Conservation (phyloP, 805 yeast species). For the Myxozyma geophila region DNA sequence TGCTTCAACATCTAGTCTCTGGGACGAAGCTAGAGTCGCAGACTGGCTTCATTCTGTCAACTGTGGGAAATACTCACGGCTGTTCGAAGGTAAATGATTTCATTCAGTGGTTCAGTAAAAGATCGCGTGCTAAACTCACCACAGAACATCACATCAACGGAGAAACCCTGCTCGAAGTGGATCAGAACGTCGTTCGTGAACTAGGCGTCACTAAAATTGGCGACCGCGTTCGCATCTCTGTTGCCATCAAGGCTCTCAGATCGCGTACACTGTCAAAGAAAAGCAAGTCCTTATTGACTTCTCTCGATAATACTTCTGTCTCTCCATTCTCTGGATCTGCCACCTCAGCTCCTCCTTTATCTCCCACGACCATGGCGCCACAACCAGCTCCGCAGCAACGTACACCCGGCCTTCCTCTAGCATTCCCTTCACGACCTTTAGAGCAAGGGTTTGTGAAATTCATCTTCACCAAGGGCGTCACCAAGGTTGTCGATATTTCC, state of each 20-base stretch:
- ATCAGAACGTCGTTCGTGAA: slow-evolving; percentile 66
- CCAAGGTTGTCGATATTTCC: slow-evolving; percentile 67
- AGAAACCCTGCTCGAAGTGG: slow-evolving; percentile 64
- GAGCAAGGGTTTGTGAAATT: slow-evolving; percentile 55
- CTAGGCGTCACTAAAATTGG: slow-evolving; percentile 80
- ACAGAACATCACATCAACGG: slow-evolving; percentile 58
- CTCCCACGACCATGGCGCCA: slow-evolving; percentile 6
- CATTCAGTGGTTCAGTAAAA: not conserved
- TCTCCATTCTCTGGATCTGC: slow-evolving; percentile 34
- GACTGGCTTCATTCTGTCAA: slow-evolving; percentile 45
- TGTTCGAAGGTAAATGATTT: slow-evolving; percentile 29
- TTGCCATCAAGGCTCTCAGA: slow-evolving; percentile 57
- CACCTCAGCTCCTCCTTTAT: slow-evolving; percentile 8
- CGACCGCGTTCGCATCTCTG: slow-evolving; percentile 72
- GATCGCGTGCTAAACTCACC: not conserved
- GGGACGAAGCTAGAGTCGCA: slow-evolving; percentile 42
- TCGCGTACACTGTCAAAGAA: slow-evolving; percentile 40
- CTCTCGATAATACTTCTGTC: slow-evolving; percentile 35
- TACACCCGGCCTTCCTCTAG: slow-evolving; percentile 8
- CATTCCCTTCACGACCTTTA: slow-evolving; percentile 18
- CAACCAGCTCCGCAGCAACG: slow-evolving; percentile 14
- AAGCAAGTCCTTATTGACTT: slow-evolving; percentile 18
- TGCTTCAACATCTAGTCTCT: slow-evolving; percentile 26
- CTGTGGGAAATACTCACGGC: slow-evolving; percentile 41
- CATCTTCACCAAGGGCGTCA: slow-evolving; percentile 73